These are phyloP conservation scores for Kurtzmaniella quercitrusa DNA, from an alignment of 1,139 yeast genomes.

Conservation along the genomic window DNA sequence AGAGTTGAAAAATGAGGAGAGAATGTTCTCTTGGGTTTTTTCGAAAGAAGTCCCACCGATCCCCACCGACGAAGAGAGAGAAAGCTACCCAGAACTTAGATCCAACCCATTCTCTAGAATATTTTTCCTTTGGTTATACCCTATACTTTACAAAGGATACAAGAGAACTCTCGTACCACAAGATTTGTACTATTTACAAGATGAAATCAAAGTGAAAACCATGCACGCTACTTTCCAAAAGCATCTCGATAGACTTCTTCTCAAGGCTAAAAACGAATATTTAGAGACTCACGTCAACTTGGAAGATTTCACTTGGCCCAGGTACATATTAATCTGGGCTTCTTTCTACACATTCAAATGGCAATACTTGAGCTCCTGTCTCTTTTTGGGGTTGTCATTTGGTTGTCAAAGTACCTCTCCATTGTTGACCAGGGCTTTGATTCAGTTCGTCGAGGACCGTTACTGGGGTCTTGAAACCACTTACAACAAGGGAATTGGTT, in stretches of 20 bases:
- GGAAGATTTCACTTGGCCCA: constrained; percentile 33
- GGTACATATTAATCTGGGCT: constrained; percentile 30
- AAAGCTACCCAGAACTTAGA: constrained; percentile 33
- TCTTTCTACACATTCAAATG: constrained; percentile 34
- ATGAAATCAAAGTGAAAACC: constrained; percentile 35
- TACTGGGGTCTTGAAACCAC: constrained; percentile 31
- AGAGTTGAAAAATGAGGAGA: constrained; percentile 22
- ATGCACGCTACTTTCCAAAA: constrained; percentile 31
- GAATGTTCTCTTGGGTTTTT: constrained; percentile 31
- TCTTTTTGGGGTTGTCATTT: constrained; percentile 35
- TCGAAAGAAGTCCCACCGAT: constrained; percentile 33
- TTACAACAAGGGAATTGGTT: constrained; percentile 37
- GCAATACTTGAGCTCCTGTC: constrained; percentile 31
- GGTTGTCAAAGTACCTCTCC: constrained; percentile 40
- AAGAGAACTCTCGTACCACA: constrained; percentile 37
- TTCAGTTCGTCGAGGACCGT: constrained; percentile 37
- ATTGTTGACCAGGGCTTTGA: constrained; percentile 34
- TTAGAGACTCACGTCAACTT: constrained; percentile 20
- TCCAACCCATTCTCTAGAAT: constrained; percentile 23
- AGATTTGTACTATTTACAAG: constrained; percentile 38
- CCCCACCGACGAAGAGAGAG: constrained; percentile 33
- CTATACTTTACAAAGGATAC: constrained; percentile 38
- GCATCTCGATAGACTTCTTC: constrained; percentile 20
- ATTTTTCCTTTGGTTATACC: constrained; percentile 41
- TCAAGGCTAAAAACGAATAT: constrained; percentile 20